These are phyloP conservation scores for Symbiodinium pilosum DNA, from an alignment of 73 alveolate species.

Conservation along the genomic window DNA sequence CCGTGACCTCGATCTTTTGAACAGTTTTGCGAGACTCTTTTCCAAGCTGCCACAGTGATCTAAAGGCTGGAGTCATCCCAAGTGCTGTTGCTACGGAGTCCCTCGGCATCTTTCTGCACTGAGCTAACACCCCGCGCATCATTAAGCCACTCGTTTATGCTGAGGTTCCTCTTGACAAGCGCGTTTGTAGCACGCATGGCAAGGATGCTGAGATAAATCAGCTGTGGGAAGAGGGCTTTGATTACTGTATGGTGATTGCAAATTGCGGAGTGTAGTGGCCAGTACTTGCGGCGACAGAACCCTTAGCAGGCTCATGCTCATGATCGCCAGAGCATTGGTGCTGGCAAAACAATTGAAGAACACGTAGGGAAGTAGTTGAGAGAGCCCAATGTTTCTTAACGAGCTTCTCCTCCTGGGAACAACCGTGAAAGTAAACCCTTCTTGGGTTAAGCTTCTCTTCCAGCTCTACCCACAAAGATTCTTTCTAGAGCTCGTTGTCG, in stretches of 20 bases:
- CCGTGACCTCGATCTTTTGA: no score
- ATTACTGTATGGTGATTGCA: neutral
- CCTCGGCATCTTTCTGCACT: slow-evolving; percentile 28
- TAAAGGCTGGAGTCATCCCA: neutral
- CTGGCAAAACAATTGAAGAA: neutral
- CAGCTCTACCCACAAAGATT: neutral
- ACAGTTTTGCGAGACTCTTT: no score
- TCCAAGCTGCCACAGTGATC: neutral
- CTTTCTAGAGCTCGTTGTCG: no score
- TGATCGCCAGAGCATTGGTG: neutral
- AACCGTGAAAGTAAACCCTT: neutral
- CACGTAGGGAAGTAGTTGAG: neutral
- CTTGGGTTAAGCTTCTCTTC: neutral
- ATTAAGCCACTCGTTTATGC: neutral
- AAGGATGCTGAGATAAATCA: neutral
- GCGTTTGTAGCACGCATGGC: neutral
- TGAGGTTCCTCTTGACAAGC: neutral
- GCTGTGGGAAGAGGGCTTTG: neutral
- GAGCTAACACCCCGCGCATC: neutral
- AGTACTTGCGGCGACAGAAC: neutral
- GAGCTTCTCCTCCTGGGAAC: neutral
- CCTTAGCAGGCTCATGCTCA: neutral
- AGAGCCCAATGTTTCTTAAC: neutral
- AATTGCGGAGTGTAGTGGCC: neutral
- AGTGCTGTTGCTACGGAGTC: neutral